Evolutionary conservation across 23 red algal genomes (phyloP).

Genomic region (Cyanidiococcus yangmingshanensis): DNA sequence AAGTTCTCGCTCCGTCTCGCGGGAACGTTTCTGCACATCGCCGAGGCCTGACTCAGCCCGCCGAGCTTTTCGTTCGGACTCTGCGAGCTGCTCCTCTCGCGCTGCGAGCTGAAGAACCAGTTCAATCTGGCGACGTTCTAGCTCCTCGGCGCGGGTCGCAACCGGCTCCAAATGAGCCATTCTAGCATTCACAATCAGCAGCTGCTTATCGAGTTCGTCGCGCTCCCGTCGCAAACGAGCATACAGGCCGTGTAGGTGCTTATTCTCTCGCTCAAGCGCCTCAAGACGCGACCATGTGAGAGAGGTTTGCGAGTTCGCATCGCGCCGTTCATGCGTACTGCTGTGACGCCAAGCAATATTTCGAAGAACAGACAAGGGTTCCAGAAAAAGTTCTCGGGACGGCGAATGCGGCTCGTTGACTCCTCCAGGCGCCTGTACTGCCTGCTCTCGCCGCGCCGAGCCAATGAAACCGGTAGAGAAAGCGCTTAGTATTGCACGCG

Average conservation of each 20-base stretch:
- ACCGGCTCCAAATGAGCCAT: background rate
- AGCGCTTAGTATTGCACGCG: background rate
- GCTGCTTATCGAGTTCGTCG: slow-evolving; percentile 15
- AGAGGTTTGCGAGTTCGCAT: slow-evolving; percentile 5
- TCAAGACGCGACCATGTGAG: slow-evolving; percentile 9
- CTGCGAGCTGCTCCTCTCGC: slow-evolving; percentile 2
- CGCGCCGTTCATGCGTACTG: background rate
- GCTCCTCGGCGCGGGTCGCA: slow-evolving; percentile 10
- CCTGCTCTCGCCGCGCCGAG: background rate
- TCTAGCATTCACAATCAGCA: background rate
- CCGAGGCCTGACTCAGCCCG: background rate
- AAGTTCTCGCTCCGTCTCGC: slow-evolving; percentile 3
- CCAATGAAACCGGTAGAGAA: background rate
- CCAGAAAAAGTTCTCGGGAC: background rate
- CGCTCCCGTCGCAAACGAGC: slow-evolving; percentile 7
- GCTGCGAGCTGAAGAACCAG: background rate
- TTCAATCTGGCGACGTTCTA: slow-evolving; percentile 15
- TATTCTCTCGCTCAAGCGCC: background rate
- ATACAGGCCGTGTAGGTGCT: background rate
- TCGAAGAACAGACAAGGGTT: background rate
- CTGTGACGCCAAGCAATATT: background rate
- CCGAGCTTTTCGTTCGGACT: background rate
- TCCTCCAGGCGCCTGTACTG: background rate
- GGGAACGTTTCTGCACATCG: background rate
- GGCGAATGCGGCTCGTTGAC: background rate